Base-by-base conservation (phyloP, 2,329 filamentous ascomycete species). In the Juglanconis oblonga region DNA sequence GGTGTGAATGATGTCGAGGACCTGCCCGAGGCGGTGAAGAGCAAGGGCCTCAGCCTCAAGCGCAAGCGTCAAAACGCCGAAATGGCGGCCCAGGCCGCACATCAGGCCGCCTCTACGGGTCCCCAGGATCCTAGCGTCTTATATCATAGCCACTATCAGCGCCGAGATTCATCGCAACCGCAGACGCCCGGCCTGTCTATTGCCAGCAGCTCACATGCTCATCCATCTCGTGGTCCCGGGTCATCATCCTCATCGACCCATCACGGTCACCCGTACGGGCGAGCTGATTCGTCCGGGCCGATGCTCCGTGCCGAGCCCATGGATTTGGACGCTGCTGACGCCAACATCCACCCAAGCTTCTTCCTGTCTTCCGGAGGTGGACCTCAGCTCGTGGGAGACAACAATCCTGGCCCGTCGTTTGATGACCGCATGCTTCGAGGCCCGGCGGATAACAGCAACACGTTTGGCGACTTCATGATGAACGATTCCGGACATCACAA, bases 1-100 rank as follows among this genome's bases (percentile, higher is more conserved):
- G 93, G 92, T 2, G 91, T 98, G 11, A 88, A 93, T 3, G 92
- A 96, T 66, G 91, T 92, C 0, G 94, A 98, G 57, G 91, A 97
- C 66, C 81, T 99, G 4, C 95, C 95, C 0, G 87, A 92, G 63
- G 87, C 90, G 66, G 84, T 93, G 63, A 88, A 91, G 64, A 86
- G 90, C 4, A 96, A 96, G 71, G 87, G 88, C 0, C 87, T 89
- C 64, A 87, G 84, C 64, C 74, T 87, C 5, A 90, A 91, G 64
- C 86, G 90, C 32, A 93, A 93, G 72, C 86, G 87, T 4, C 77
- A 86, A 52, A 83, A 83, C 55, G 81, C 82, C 2, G 82, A 84
- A 58, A 80, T 80, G 0, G 80, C 80, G 0, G 77, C 79, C 0
- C 4, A 64, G 64, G 10, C 68, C 67, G 13, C 55, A 13, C 61